Percentiles rank a stretch among this genome's conserved stretches.
These are phyloP conservation scores for Hordeum pubiflorum DNA, from an alignment of 202 grass and related monocot genomes.

Conservation along the genomic window DNA sequence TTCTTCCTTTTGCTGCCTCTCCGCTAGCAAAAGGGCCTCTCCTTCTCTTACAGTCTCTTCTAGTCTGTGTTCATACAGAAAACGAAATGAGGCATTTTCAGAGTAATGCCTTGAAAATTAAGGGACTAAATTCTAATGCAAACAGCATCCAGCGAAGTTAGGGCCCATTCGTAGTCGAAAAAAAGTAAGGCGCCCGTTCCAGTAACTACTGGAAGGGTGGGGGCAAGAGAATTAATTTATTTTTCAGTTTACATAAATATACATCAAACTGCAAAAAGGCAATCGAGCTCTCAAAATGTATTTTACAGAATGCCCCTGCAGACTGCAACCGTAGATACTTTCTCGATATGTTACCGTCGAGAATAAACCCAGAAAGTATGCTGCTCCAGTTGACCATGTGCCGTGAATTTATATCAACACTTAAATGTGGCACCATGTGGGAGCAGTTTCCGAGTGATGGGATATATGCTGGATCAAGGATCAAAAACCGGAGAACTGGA, in stretches of 20 bases:
- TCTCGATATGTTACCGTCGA: conserved; percentile 10
- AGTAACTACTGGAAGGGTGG: background rate
- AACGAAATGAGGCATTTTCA: conserved; percentile 2
- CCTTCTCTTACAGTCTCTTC: conserved; percentile 60
- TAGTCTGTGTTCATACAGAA: conserved; percentile 34
- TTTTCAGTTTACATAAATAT: background rate
- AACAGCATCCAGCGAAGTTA: background rate
- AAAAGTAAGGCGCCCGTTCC: background rate
- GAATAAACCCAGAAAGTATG: background rate
- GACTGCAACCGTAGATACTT: background rate
- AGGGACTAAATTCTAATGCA: background rate
- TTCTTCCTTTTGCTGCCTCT: conserved; percentile 51
- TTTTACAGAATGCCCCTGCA: background rate
- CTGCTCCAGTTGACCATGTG: background rate
- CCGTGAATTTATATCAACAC: background rate
- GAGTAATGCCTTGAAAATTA: conserved; percentile 4
- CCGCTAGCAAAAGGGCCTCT: conserved; percentile 50
- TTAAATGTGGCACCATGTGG: background rate
- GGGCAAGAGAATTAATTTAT: background rate
- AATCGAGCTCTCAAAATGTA: conserved; percentile 1
- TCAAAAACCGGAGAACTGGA: background rate
- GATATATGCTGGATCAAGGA: background rate
- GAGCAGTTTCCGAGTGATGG: background rate
- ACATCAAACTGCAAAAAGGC: background rate
- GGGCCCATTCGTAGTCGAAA: background rate